Base-by-base conservation (phyloP, 192 early-diverging fungal genomes). In the Chytriomyces confervae region DNA sequence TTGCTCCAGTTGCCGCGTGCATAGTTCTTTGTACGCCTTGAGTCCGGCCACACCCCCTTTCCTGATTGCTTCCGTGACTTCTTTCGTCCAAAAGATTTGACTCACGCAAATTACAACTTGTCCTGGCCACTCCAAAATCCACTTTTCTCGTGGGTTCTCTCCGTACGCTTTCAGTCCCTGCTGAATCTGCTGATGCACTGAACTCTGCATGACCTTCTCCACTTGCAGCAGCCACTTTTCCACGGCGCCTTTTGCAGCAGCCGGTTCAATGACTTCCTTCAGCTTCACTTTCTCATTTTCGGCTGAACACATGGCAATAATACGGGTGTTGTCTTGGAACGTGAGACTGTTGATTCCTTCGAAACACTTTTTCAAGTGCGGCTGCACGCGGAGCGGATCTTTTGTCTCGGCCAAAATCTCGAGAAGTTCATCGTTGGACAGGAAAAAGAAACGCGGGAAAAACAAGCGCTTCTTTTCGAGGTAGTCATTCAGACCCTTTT, bases 221-320 rank as follows among this genome's bases (percentile, higher is more conserved):
- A 90, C 89, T 72, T 87, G 86, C 50, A 86, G 75, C 13, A 90
- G 75, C 89, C 89, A 90, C 61, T 86, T 86, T 72, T 90, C 89
- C 11, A 90, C 89, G 23, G 86, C 86, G 46, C 89, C 89, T 61
- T 88, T 89, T 0, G 89, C 89, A 6, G 76, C 70, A 0, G 88
- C 88, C 6, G 88, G 88, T 70, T 89, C 88, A 69, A 89, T 89
- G n/a, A 89, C 87, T 75, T 89, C 88, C 69, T 89, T 89, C 23
- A 89, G 72, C 43, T 82, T 77, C 10, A 89, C 88, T 27, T 83
- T 79, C 77, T 89, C 88, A 45, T 89, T 89, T 84, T 89, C 88
- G 18, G 79, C 76, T 27, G 87, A 89, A 70, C 87, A 89, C 89
- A 90, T 90, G 29, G 89, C 89, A 64, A 90, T 86, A 66, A 90